Conservation (phyloP, 441 rosid species). For the Corymbia calophylla region DNA sequence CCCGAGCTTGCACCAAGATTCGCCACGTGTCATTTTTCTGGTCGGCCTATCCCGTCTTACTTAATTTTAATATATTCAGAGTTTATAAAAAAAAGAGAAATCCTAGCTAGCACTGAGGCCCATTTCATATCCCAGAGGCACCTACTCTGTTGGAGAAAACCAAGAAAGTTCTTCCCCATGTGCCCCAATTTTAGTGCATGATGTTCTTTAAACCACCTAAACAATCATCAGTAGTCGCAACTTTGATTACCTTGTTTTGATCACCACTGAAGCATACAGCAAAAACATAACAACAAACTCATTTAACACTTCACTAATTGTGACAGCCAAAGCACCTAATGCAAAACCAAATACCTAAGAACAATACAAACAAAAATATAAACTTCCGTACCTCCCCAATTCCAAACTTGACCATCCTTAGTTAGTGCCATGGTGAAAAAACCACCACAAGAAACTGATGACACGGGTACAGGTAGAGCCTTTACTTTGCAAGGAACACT, state of each 20-base stretch:
- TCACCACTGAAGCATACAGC: not conserved
- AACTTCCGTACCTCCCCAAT: constrained; percentile 68
- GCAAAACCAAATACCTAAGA: not conserved
- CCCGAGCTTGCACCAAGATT: not conserved
- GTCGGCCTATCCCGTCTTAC: not conserved
- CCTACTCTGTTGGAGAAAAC: not conserved
- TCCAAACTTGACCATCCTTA: constrained; percentile 80
- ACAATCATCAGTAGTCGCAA: not conserved
- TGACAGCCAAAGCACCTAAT: not conserved
- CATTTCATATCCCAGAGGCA: not conserved
- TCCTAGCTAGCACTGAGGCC: not conserved
- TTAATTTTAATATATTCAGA: not conserved
- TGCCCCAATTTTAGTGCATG: not conserved
- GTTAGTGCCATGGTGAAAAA: constrained; percentile 82
- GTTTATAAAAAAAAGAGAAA: not conserved
- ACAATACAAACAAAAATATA: not conserved
- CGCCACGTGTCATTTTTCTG: not conserved
- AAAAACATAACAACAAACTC: not conserved
- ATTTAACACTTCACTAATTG: not conserved
- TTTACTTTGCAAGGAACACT: constrained; percentile 79
- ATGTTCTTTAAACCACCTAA: not conserved
- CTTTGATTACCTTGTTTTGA: not conserved
- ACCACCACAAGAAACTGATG: constrained; percentile 86
- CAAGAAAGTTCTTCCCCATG: not conserved
- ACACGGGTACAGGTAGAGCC: constrained; percentile 52